Conservation (phyloP, 768 basidiomycete species). For the Boletus vinaceobasis region DNA sequence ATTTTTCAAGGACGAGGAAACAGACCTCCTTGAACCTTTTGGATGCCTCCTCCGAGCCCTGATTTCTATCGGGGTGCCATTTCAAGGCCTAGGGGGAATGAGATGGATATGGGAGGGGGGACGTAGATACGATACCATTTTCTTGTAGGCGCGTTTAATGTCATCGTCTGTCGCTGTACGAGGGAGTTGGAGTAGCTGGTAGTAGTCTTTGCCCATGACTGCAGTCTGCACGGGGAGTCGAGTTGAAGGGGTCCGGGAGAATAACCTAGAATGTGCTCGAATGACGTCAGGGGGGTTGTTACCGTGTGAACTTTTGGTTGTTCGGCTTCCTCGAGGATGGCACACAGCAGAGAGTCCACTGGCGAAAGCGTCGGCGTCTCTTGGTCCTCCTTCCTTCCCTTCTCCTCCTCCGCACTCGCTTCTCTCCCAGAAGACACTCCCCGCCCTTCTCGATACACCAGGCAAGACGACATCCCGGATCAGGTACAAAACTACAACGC, state of each 20-base stretch:
- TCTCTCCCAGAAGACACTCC: constrained; percentile 41
- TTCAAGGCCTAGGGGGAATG: constrained; percentile 62
- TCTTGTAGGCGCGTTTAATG: constrained; percentile 94
- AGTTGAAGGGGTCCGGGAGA: background rate
- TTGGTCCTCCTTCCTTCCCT: constrained; percentile 65
- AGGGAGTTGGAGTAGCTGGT: constrained; percentile 73
- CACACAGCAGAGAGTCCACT: constrained; percentile 13
- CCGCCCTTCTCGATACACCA: constrained; percentile 49
- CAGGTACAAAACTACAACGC: constrained; percentile 68
- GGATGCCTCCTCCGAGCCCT: constrained; percentile 79
- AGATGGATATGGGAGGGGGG: background rate
- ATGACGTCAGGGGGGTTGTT: constrained; percentile 25
- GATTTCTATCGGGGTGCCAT: constrained; percentile 94
- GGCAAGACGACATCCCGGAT: constrained; percentile 69
- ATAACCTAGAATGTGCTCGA: constrained; percentile 34
- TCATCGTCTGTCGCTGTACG: constrained; percentile 77
- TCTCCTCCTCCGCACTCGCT: constrained; percentile 61
- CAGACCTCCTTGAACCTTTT: constrained; percentile 89
- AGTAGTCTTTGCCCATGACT: constrained; percentile 81
- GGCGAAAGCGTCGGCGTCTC: constrained; percentile 41
- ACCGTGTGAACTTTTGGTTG: background rate
- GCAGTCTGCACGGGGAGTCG: background rate
- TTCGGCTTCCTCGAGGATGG: constrained; percentile 1
- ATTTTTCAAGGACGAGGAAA: background rate
- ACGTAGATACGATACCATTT: constrained; percentile 54